A percentile compares a stretch with the other conserved stretches of the same genome.
Conservation (phyloP, 139 green algal species). For the Limnomonas spitsbergensis region DNA sequence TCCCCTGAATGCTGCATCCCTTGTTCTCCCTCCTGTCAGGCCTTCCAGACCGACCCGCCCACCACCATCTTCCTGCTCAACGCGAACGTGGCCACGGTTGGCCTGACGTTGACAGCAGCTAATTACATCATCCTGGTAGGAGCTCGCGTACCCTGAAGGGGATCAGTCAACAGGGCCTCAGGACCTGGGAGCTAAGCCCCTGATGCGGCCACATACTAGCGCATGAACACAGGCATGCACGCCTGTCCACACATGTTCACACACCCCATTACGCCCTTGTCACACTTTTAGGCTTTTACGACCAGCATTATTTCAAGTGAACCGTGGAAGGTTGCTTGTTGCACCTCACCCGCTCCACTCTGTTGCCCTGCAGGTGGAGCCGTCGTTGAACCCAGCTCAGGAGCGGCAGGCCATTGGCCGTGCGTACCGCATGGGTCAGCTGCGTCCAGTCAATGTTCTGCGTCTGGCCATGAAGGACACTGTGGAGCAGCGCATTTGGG, state of each 20-base stretch:
- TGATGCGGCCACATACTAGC: too few species aligned
- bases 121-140: slow-evolving; percentile 55
- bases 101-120: slow-evolving; percentile 20
- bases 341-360: too few species aligned
- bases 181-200: too few species aligned
- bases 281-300: too few species aligned
- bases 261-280: too few species aligned
- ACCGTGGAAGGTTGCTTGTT: too few species aligned
- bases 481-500: slow-evolving; percentile 31
- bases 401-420: slow-evolving; percentile 77
- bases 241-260: too few species aligned
- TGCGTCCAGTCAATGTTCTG: slow-evolving; percentile 57
- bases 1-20: too few species aligned
- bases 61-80: slow-evolving; percentile 71
- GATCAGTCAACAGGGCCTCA: too few species aligned
- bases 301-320: too few species aligned
- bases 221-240: too few species aligned
- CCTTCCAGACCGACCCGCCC: slow-evolving; percentile 70
- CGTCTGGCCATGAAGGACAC: slow-evolving; percentile 30
- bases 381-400: slow-evolving; percentile 73
- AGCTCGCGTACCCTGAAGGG: slow-evolving; percentile 17
- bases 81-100: slow-evolving; percentile 37
- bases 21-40: too few species aligned
- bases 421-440: slow-evolving; percentile 77
- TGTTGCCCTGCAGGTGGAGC: slow-evolving; percentile 53